Percentiles rank a stretch among this genome's conserved stretches.
Evolutionary conservation across 129 eudicot genomes (phyloP).

Genomic region (Rutidosis leptorrhynchoides): DNA sequence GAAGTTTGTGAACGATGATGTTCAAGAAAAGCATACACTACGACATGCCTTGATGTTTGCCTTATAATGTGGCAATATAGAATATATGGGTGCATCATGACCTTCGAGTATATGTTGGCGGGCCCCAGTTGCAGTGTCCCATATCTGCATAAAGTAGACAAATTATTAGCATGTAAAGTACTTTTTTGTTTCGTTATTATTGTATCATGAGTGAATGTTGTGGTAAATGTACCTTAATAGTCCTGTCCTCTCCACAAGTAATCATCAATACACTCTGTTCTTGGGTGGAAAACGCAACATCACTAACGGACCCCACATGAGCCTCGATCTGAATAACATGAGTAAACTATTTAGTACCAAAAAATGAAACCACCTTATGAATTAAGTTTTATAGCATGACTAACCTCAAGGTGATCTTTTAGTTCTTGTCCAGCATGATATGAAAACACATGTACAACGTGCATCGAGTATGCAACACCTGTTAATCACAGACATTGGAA

Average conservation of each 20-base stretch:
- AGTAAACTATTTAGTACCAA: not conserved
- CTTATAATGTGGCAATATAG: constrained; percentile 43
- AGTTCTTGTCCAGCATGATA: constrained; percentile 50
- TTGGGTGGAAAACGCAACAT: constrained; percentile 49
- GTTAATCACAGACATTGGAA: constrained; percentile 10
- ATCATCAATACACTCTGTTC: constrained; percentile 39
- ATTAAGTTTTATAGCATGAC: not conserved
- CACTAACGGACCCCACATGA: constrained; percentile 58
- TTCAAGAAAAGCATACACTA: constrained; percentile 22
- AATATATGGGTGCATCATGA: constrained; percentile 51
- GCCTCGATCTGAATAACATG: constrained; percentile 43
- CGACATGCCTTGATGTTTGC: constrained; percentile 38
- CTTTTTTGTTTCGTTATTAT: not conserved
- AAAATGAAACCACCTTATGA: constrained; percentile 41
- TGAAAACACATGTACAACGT: constrained; percentile 61
- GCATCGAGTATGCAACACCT: constrained; percentile 83
- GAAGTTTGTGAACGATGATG: not conserved
- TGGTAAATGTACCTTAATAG: constrained; percentile 52
- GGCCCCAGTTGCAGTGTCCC: constrained; percentile 46
- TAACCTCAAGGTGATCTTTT: constrained; percentile 60
- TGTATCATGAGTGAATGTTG: not conserved
- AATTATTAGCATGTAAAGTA: constrained; percentile 4
- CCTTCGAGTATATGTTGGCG: constrained; percentile 44
- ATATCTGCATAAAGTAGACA: constrained; percentile 36
- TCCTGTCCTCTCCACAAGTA: constrained; percentile 76